Conservation (phyloP, 495 filamentous ascomycete species). For the Jackrogersella minutella region DNA sequence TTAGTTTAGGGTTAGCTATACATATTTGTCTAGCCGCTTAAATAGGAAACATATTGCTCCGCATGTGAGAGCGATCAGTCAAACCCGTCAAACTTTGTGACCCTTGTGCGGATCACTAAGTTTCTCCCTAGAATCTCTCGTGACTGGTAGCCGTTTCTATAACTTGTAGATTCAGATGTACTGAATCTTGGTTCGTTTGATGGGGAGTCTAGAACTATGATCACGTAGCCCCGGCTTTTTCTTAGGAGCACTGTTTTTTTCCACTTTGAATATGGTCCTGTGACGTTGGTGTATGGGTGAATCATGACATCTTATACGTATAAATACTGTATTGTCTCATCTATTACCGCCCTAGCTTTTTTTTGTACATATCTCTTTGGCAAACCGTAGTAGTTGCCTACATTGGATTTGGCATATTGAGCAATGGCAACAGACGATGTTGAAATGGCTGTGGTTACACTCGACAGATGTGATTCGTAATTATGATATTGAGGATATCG, state of each 20-base stretch:
- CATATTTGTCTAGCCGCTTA: too few species aligned
- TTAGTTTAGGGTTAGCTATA: neutral
- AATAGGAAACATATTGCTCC: slow-evolving; percentile 19
- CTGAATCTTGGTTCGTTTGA: neutral
- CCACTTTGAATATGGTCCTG: neutral
- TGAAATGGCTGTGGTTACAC: neutral
- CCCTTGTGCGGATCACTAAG: slow-evolving; percentile 18
- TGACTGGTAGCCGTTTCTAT: neutral
- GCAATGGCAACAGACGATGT: neutral
- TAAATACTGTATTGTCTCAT: neutral
- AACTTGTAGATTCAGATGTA: neutral
- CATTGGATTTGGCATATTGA: neutral
- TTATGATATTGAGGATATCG: slow-evolving; percentile 13
- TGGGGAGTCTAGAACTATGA: neutral
- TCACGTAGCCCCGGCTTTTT: neutral
- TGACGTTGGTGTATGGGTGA: neutral
- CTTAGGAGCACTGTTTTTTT: too few species aligned
- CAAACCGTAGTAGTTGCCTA: neutral
- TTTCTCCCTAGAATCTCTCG: neutral
- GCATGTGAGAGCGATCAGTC: slow-evolving; percentile 5
- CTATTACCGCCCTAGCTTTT: neutral
- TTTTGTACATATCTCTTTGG: too few species aligned
- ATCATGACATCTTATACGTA: neutral
- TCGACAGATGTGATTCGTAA: neutral
- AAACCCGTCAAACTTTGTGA: neutral